Evolutionary conservation across 345 rosid species (phyloP).

Genomic region (Litchi chinensis): DNA sequence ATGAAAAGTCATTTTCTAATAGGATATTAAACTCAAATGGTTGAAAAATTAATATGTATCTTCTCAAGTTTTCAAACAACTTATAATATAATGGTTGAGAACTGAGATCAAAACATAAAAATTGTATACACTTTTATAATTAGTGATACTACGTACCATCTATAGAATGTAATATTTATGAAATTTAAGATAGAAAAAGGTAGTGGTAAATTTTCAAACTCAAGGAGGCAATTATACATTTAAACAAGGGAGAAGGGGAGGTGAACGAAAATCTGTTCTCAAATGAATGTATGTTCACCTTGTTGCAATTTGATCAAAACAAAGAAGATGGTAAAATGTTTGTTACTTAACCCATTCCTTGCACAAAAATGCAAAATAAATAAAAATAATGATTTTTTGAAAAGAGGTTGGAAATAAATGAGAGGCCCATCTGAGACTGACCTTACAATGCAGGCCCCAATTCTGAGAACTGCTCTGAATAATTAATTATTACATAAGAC

Average conservation of each 20-base stretch:
- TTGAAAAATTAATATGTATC: too few species aligned
- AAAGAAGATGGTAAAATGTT: not conserved
- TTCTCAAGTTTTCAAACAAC: not conserved
- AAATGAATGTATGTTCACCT: not conserved
- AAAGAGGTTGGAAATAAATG: slow-evolving; percentile 15
- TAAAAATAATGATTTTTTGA: not conserved
- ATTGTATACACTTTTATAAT: too few species aligned
- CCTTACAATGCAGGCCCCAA: slow-evolving; percentile 37
- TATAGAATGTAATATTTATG: too few species aligned
- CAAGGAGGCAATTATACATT: too few species aligned
- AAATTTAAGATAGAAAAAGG: too few species aligned
- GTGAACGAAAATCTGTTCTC: too few species aligned
- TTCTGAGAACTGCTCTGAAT: slow-evolving; percentile 26
- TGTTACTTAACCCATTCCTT: not conserved
- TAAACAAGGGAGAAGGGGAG: too few species aligned
- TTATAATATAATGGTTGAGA: too few species aligned
- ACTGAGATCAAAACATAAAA: too few species aligned
- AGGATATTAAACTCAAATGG: not conserved
- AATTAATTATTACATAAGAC: slow-evolving; percentile 33
- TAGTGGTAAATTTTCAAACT: too few species aligned
- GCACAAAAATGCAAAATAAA: not conserved
- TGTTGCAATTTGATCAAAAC: not conserved
- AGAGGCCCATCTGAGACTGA: slow-evolving; percentile 46
- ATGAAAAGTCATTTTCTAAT: not conserved
- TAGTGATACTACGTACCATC: too few species aligned